phyloP scores from a whole-genome alignment of 176 grass and related monocot genomes.

The Coix lacrymajobi region DNA sequence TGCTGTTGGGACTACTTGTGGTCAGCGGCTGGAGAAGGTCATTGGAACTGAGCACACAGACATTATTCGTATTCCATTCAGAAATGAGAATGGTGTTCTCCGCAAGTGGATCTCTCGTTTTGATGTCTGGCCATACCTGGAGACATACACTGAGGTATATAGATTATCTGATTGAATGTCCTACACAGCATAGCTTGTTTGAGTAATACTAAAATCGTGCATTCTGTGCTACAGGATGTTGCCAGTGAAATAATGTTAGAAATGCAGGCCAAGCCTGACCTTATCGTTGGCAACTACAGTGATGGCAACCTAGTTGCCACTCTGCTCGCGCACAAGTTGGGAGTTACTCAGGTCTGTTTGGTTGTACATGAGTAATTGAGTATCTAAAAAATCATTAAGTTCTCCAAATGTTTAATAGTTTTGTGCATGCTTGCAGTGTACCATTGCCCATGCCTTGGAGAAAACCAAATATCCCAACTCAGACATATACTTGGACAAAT shows the following conservation, averaged over 20 bases:
- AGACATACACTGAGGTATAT: slow-evolving; percentile 84
- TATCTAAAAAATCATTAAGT: not conserved
- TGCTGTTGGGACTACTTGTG: slow-evolving; percentile 92
- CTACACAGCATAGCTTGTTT: not conserved
- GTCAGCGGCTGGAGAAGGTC: slow-evolving; percentile 80
- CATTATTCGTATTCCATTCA: slow-evolving; percentile 91
- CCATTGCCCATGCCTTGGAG: slow-evolving; percentile 97
- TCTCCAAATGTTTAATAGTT: slow-evolving; percentile 7
- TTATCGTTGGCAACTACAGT: slow-evolving; percentile 98
- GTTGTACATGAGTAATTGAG: not conserved
- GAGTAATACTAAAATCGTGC: slow-evolving; percentile 16
- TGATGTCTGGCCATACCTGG: slow-evolving; percentile 97
- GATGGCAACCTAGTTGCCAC: slow-evolving; percentile 92
- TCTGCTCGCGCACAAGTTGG: slow-evolving; percentile 84
- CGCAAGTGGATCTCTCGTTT: slow-evolving; percentile 98
- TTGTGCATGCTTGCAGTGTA: slow-evolving; percentile 48
- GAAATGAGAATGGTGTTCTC: slow-evolving; percentile 73
- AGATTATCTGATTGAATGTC: not conserved
- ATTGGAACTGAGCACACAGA: slow-evolving; percentile 82
- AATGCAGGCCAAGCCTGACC: slow-evolving; percentile 88
- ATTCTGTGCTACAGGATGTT: slow-evolving; percentile 63
- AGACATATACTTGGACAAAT: slow-evolving; percentile 92
- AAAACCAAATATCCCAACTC: slow-evolving; percentile 98
- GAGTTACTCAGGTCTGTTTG: slow-evolving; percentile 76
- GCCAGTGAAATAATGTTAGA: slow-evolving; percentile 72